phyloP scores from a whole-genome alignment of 805 yeast species.

The Yamadazyma kitorensis region DNA sequence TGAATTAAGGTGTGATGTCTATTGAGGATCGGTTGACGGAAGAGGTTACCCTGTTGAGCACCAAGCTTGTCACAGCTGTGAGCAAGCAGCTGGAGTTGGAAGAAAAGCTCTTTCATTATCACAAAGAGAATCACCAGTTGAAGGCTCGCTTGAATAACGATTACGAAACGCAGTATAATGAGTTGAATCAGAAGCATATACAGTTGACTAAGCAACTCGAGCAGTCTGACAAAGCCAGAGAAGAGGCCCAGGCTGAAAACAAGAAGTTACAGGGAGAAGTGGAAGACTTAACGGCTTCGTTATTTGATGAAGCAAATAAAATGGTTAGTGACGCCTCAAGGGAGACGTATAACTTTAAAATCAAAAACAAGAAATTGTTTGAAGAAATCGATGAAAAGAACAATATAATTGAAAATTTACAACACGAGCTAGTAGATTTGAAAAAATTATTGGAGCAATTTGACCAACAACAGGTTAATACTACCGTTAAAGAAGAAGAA shows the following conservation, averaged over 20 bases:
- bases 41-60: constrained; percentile 57
- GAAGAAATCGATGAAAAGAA: constrained; percentile 66
- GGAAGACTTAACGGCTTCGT: constrained; percentile 72
- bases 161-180: constrained; percentile 28
- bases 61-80: constrained; percentile 58
- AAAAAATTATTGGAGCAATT: constrained; percentile 57
- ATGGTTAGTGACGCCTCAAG: constrained; percentile 80
- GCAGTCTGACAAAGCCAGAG: constrained; percentile 24
- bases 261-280: constrained; percentile 66
- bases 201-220: background rate
- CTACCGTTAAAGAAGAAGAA: constrained; percentile 4
- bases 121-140: constrained; percentile 31
- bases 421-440: constrained; percentile 64
- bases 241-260: constrained; percentile 57
- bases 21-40: constrained; percentile 40
- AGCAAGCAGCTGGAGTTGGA: constrained; percentile 57
- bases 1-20: too few species aligned
- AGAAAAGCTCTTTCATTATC: constrained; percentile 41
- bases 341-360: constrained; percentile 57
- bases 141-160: constrained; percentile 21
- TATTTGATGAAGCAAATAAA: constrained; percentile 79
- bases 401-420: constrained; percentile 58
- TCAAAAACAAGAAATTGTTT: constrained; percentile 54
- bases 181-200: constrained; percentile 25
- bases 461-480: constrained; percentile 1